These are phyloP conservation scores for Leccinum pellstonianum DNA, from an alignment of 768 basidiomycete species.

Conservation along the genomic window DNA sequence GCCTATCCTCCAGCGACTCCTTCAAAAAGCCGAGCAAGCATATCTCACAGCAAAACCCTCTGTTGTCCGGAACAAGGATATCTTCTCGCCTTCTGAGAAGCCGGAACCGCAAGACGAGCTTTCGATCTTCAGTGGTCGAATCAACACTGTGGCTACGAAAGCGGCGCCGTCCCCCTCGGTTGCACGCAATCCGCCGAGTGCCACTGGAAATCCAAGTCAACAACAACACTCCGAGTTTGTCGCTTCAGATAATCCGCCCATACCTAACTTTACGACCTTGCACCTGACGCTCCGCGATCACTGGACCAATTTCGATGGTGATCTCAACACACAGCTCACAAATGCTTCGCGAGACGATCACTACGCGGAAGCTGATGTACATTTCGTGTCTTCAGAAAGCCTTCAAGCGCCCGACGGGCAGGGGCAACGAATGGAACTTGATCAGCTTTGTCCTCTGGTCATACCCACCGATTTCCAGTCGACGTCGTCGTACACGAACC, in stretches of 20 bases:
- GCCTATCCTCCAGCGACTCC: constrained; percentile 66
- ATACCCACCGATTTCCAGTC: constrained; percentile 21
- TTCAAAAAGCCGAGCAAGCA: constrained; percentile 56
- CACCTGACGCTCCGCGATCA: constrained; percentile 59
- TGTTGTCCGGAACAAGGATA: constrained; percentile 47
- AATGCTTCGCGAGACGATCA: constrained; percentile 32
- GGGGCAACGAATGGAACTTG: constrained; percentile 20
- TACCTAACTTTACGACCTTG: constrained; percentile 40
- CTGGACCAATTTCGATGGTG: constrained; percentile 54
- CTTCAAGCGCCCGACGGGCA: not conserved
- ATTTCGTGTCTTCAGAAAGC: constrained; percentile 13
- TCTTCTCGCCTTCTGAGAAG: constrained; percentile 51
- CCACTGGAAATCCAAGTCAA: constrained; percentile 26
- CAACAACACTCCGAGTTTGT: constrained; percentile 29
- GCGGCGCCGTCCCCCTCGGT: constrained; percentile 25
- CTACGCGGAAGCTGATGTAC: constrained; percentile 21
- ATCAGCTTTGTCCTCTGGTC: constrained; percentile 24
- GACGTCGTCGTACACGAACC: constrained; percentile 1
- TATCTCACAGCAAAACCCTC: constrained; percentile 48
- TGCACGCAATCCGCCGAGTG: constrained; percentile 1
- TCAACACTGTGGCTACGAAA: constrained; percentile 58
- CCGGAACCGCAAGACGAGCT: constrained; percentile 63
- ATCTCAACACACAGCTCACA: constrained; percentile 49
- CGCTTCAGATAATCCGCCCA: constrained; percentile 28
- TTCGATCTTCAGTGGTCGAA: constrained; percentile 75